phyloP scores from a whole-genome alignment of 164 flowering plant genomes.

The Liquidambar formosana region DNA sequence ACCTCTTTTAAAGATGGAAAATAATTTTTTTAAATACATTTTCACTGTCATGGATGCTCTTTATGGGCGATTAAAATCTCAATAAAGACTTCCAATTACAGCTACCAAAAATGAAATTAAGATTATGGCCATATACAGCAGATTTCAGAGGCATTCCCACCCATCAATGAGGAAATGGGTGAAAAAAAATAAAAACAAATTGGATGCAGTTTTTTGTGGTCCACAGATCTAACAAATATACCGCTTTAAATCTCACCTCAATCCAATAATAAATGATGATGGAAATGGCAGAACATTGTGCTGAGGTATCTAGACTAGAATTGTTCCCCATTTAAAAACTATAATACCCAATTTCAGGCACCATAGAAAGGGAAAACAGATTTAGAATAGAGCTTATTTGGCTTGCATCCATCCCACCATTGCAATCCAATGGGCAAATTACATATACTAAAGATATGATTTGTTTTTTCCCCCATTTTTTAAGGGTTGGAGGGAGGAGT shows the following conservation, averaged over 20 bases:
- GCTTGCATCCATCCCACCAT: neutral
- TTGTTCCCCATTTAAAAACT: neutral
- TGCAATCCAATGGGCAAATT: neutral
- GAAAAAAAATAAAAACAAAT: no score
- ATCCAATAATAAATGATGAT: neutral
- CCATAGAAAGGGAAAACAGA: no score
- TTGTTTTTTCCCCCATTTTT: no score
- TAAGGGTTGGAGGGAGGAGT: no score
- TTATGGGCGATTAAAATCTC: no score
- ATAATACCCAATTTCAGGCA: neutral
- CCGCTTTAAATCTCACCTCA: neutral
- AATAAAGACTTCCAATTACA: neutral
- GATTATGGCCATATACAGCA: neutral
- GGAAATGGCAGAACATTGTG: neutral
- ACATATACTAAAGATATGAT: neutral
- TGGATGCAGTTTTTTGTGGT: neutral
- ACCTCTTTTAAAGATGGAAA: no score
- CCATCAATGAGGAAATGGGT: neutral
- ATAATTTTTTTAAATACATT: no score
- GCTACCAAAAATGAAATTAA: neutral
- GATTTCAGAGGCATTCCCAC: neutral
- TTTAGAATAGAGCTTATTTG: neutral
- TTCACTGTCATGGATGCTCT: no score
- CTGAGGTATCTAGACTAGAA: neutral
- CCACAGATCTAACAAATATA: neutral